A percentile compares a stretch with the other conserved stretches of the same genome.
Conservation (phyloP, 2,329 filamentous ascomycete species). For the Cryphonectria naterciae region DNA sequence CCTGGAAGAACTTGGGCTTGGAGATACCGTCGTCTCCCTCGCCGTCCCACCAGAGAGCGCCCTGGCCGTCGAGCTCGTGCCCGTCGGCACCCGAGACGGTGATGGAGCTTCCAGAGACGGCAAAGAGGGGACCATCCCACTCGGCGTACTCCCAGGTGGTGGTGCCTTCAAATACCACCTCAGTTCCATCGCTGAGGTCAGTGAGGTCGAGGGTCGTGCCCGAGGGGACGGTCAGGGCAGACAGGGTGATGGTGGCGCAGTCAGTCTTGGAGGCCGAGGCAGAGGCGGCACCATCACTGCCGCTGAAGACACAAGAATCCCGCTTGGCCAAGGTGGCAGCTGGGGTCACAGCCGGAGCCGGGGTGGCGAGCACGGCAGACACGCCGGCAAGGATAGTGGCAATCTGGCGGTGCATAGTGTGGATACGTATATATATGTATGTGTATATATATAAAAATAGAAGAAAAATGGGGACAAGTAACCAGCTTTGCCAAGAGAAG, state of each 20-base stretch:
- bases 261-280: conserved; percentile 52
- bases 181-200: conserved; percentile 53
- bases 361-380: conserved; percentile 12
- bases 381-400: conserved; percentile 15
- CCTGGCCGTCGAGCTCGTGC: conserved; percentile 59
- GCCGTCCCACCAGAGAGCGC: conserved; percentile 64
- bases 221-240: conserved; percentile 58
- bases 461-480: not conserved
- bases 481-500: not conserved
- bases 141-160: conserved; percentile 71
- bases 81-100: conserved; percentile 57
- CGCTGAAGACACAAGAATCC: conserved; percentile 56
- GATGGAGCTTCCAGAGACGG: conserved; percentile 60
- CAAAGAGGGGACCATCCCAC: conserved; percentile 67
- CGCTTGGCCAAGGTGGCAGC: conserved; percentile 17
- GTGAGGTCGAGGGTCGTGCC: conserved; percentile 63
- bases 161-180: conserved; percentile 64
- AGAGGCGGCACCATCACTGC: conserved; percentile 43
- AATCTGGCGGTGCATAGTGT: conserved; percentile 9
- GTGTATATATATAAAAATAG: not conserved
- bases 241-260: conserved; percentile 59
- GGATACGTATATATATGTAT: not conserved
- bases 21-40: conserved; percentile 35
- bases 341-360: conserved; percentile 1
- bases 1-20: conserved; percentile 32